These are phyloP conservation scores for Periconia macrospinosa DNA, from an alignment of 2,329 filamentous ascomycete genomes.

Conservation along the genomic window DNA sequence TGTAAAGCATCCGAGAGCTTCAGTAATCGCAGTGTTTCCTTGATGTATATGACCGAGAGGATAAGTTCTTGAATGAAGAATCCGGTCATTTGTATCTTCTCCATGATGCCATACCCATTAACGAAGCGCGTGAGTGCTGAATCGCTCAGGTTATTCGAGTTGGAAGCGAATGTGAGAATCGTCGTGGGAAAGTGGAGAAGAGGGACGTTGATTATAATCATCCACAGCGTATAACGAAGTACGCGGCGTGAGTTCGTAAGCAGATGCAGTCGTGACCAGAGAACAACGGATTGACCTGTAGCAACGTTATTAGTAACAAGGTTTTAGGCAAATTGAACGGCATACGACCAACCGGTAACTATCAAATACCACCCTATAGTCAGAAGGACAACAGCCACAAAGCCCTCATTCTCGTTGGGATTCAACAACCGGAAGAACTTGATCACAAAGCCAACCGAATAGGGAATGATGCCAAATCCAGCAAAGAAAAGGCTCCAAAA, in stretches of 20 bases:
- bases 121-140: conserved; percentile 30
- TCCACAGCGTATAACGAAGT: conserved; percentile 55
- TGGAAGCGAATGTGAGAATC: conserved; percentile 58
- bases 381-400: conserved; percentile 48
- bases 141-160: conserved; percentile 34
- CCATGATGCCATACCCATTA: conserved; percentile 45
- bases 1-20: conserved; percentile 27
- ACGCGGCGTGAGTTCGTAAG: conserved; percentile 55
- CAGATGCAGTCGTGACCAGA: conserved; percentile 65
- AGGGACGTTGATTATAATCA: conserved; percentile 61
- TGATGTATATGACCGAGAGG: conserved; percentile 53
- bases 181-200: conserved; percentile 58
- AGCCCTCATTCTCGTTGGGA: conserved; percentile 23
- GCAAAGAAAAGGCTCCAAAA: conserved; percentile 54
- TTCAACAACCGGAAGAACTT: conserved; percentile 43
- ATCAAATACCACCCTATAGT: conserved; percentile 61
- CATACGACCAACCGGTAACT: conserved; percentile 50
- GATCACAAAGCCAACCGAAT: conserved; percentile 52
- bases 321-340: neutral
- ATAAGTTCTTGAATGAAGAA: conserved; percentile 47
- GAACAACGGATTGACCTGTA: conserved; percentile 59
- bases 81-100: conserved; percentile 49
- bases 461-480: conserved; percentile 49
- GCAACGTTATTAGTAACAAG: conserved; percentile 9
- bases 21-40: conserved; percentile 55